Evolutionary conservation across 139 green algal species (phyloP), one percentile per base, ranked within the genome.

Genomic region (Volvox africanus): DNA sequence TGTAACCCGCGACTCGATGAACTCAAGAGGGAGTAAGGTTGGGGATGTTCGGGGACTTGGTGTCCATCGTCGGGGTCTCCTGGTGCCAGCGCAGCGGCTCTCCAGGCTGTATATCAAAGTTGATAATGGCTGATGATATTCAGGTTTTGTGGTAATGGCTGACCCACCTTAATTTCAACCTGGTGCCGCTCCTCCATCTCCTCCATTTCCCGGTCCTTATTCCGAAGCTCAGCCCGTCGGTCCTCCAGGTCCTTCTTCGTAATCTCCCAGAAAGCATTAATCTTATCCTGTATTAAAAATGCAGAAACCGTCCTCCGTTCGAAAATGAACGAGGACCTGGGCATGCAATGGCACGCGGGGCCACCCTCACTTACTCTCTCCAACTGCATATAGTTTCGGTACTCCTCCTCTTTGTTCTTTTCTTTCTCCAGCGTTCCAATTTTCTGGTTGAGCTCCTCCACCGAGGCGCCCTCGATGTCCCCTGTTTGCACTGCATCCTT

Each of bases 231-330:
- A 21, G 96, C 96, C 62, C 93, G 94, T 26, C 91, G 93, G 82
- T 98, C 96, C 55, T 98, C 97, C 80, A 99, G 93, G 12, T 99
- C 97, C 89, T 97, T 97, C 93, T 98, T 98, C 16, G 96, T 97
- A 85, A 99, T 98, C 89, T 98, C 96, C 97, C 97, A 99, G 88
- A 99, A 99, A 1, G 95, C 92, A 91, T 97, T 96, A 87, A 99
- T 98, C 92, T 99, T 99, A 93, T 99, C 97, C 96, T 98, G 96
- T 82, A 90, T 26, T 79, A 44, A 87, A 24, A 86, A 82, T 2
- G 50, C 21, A 68, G 69, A 37, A 79, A 26, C 37, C 35, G 67
- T 30, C 65, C 76, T 30, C 71, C 30, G 44, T 55, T 55, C 9
- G 44, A 14, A 5, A 55, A 55, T 55, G 44, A 55, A 9, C 36